These are phyloP conservation scores for Echites panduratus DNA, from an alignment of 257 asterid species.

Conservation along the genomic window DNA sequence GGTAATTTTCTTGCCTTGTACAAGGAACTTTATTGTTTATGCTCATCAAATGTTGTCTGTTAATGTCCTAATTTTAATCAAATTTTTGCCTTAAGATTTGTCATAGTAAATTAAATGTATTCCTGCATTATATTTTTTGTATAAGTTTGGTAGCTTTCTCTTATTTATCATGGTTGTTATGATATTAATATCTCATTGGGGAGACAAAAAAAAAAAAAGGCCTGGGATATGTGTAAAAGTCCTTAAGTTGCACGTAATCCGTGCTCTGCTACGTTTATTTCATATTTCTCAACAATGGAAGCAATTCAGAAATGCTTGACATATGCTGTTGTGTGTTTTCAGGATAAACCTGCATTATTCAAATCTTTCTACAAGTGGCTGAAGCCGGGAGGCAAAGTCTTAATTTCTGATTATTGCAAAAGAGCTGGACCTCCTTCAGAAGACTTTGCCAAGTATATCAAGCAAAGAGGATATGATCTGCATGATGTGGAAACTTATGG, in stretches of 20 bases:
- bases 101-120: not conserved
- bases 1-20: slow-evolving; percentile 28
- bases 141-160: not conserved
- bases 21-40: slow-evolving; percentile 11
- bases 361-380: slow-evolving; percentile 91
- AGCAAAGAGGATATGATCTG: slow-evolving; percentile 87
- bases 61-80: not conserved
- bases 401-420: slow-evolving; percentile 89
- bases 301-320: not conserved
- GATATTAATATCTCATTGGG: not conserved
- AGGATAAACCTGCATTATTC: slow-evolving; percentile 94
- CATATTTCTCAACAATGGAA: not conserved
- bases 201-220: not conserved
- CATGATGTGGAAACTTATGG: slow-evolving; percentile 80
- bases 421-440: slow-evolving; percentile 63
- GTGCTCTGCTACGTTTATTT: not conserved
- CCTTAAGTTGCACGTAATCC: not conserved
- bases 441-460: slow-evolving; percentile 67
- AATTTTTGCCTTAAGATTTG: not conserved
- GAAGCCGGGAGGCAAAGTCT: slow-evolving; percentile 95
- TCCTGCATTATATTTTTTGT: not conserved
- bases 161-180: not conserved
- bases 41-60: slow-evolving; percentile 8
- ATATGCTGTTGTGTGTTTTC: slow-evolving; percentile 15
- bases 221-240: not conserved